A percentile compares a stretch with the other conserved stretches of the same genome.
phyloP scores from a whole-genome alignment of 257 asterid species.

The Coffea eugenioides region DNA sequence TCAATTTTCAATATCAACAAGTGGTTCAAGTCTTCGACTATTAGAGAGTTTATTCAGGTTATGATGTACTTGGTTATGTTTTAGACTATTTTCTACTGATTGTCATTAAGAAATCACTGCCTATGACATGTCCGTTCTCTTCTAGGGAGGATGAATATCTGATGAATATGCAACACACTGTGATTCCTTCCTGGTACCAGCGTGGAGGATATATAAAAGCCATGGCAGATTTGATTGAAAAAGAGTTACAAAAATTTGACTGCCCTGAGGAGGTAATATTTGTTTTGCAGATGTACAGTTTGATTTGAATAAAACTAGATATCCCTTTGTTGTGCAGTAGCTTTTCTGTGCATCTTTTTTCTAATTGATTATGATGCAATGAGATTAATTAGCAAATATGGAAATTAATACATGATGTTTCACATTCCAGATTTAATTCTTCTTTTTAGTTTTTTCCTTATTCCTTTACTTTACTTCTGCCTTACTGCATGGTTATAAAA shows the following conservation, averaged over 20 bases:
- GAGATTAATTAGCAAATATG: neutral
- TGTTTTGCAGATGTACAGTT: constrained; percentile 7
- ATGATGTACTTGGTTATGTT: neutral
- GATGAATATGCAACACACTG: constrained; percentile 98
- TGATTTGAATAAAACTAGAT: neutral
- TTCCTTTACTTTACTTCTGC: neutral
- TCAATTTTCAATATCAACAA: constrained; percentile 96
- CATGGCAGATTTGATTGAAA: constrained; percentile 85
- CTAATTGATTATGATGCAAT: neutral
- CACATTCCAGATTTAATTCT: neutral
- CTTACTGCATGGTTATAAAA: neutral
- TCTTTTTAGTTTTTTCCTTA: neutral
- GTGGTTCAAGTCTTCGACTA: constrained; percentile 98
- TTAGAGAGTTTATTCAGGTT: constrained; percentile 93
- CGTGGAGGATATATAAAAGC: constrained; percentile 97
- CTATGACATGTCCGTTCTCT: constrained; percentile 26
- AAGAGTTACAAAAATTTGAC: constrained; percentile 79
- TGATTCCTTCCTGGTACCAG: constrained; percentile 99
- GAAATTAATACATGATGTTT: neutral
- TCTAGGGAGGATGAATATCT: constrained; percentile 96
- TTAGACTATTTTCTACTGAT: constrained; percentile 15
- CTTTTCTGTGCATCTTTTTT: neutral
- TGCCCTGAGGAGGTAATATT: constrained; percentile 66
- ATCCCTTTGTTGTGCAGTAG: neutral
- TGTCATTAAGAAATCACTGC: constrained; percentile 19